A percentile compares a stretch with the other conserved stretches of the same genome.
Conservation (phyloP, 2,329 filamentous ascomycete species). For the Fusarium newnesense region DNA sequence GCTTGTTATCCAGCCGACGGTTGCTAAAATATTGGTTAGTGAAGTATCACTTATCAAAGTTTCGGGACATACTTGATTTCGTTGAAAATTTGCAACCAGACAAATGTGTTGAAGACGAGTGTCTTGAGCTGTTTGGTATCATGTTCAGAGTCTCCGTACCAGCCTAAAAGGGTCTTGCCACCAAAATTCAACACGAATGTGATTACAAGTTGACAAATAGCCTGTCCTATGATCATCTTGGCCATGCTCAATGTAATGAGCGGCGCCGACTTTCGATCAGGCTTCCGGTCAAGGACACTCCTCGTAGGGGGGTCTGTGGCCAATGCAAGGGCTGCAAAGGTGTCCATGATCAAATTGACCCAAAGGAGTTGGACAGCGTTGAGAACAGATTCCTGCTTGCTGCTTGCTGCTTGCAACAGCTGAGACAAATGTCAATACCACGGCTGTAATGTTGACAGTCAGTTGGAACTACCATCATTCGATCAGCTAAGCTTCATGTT, state of each 20-base stretch:
- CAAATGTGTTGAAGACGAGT: conserved; percentile 75
- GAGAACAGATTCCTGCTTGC: conserved; percentile 63
- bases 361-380: conserved; percentile 70
- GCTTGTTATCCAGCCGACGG: conserved; percentile 80
- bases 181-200: conserved; percentile 71
- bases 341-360: conserved; percentile 74
- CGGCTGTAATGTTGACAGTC: conserved; percentile 72
- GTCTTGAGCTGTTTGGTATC: conserved; percentile 59
- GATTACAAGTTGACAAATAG: conserved; percentile 68
- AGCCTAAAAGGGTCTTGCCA: conserved; percentile 63
- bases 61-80: conserved; percentile 62
- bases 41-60: conserved; percentile 61
- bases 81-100: conserved; percentile 80
- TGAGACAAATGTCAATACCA: conserved; percentile 67
- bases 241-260: conserved; percentile 76
- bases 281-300: conserved; percentile 65
- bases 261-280: conserved; percentile 72
- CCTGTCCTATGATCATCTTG: conserved; percentile 73
- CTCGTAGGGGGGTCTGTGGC: conserved; percentile 71
- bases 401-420: conserved; percentile 62
- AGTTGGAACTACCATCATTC: conserved; percentile 62
- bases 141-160: conserved; percentile 46
- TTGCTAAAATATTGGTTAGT: conserved; percentile 70
- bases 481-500: neutral
- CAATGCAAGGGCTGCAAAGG: conserved; percentile 70